Percentiles rank a stretch among this genome's conserved stretches.
Conservation (phyloP, 352 stramenopile species). For the Thraustochytrium sp. region DNA sequence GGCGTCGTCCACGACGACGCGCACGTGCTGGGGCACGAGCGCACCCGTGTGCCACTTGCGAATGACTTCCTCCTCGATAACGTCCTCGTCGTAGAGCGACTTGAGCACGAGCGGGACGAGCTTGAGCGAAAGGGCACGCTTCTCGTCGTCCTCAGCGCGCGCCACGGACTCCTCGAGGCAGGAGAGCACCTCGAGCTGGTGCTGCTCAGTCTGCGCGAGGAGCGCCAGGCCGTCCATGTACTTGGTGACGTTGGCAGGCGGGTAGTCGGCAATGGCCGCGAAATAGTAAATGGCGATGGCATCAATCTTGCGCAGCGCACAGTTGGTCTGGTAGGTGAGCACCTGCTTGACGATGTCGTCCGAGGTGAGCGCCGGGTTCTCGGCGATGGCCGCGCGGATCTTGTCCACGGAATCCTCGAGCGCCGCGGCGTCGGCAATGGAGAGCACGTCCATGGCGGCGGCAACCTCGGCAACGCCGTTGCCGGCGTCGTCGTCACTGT, state of each 20-base stretch:
- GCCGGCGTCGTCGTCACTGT: not conserved
- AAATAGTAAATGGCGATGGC: constrained; percentile 36
- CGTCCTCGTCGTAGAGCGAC: constrained; percentile 25
- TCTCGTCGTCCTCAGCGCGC: constrained; percentile 35
- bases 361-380: not conserved
- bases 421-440: constrained; percentile 27
- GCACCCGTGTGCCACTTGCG: constrained; percentile 11
- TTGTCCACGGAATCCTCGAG: constrained; percentile 32
- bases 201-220: not conserved
- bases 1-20: constrained; percentile 2
- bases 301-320: constrained; percentile 33
- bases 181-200: constrained; percentile 34
- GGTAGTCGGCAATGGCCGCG: constrained; percentile 16
- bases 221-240: constrained; percentile 6
- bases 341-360: constrained; percentile 35
- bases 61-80: constrained; percentile 43
- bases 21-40: not conserved
- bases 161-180: constrained; percentile 37
- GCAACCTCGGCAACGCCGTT: not conserved
- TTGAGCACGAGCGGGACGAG: constrained; percentile 44
- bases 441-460: not conserved
- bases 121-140: constrained; percentile 31
- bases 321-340: constrained; percentile 8
- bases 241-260: constrained; percentile 4
- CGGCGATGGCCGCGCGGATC: not conserved